phyloP scores from a whole-genome alignment of 2,329 filamentous ascomycete species.

The Fusarium longipes region DNA sequence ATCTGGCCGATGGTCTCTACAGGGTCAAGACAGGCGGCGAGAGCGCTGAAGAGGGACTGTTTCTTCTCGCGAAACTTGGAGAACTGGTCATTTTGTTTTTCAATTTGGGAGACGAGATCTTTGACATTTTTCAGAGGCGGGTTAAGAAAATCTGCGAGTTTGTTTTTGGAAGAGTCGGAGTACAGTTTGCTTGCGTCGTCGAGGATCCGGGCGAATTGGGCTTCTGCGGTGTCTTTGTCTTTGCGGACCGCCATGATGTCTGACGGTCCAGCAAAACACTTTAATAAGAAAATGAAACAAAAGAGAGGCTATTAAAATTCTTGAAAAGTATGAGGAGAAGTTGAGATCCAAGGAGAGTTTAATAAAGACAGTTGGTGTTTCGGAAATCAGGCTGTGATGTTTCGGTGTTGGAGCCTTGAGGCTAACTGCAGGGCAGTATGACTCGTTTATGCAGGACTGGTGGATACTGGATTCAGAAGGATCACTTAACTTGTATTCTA shows the following conservation, averaged over 20 bases:
- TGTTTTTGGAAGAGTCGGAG: constrained; percentile 45
- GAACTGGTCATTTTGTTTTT: constrained; percentile 52
- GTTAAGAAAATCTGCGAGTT: constrained; percentile 49
- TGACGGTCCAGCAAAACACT: constrained; percentile 10
- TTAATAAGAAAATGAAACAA: no score
- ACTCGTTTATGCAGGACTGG: not conserved
- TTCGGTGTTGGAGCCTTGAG: not conserved
- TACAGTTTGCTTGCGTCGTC: constrained; percentile 51
- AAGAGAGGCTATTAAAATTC: no score
- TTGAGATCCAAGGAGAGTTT: not conserved
- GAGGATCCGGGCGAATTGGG: constrained; percentile 49
- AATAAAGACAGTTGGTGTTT: constrained; percentile 18
- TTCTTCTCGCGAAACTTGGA: constrained; percentile 52
- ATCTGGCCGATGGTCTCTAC: constrained; percentile 56
- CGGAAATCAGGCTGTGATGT: constrained; percentile 21
- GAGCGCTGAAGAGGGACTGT: constrained; percentile 50
- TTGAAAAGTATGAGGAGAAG: not conserved
- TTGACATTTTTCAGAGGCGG: constrained; percentile 50
- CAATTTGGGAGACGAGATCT: constrained; percentile 50
- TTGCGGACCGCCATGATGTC: constrained; percentile 37
- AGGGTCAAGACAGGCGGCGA: constrained; percentile 50
- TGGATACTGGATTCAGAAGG: not conserved
- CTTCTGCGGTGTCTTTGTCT: constrained; percentile 30
- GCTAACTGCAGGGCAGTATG: not conserved
- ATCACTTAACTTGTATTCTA: constrained; percentile 16